These are phyloP conservation scores for Citrullus amarus DNA, from an alignment of 306 rosid genomes.

Conservation along the genomic window DNA sequence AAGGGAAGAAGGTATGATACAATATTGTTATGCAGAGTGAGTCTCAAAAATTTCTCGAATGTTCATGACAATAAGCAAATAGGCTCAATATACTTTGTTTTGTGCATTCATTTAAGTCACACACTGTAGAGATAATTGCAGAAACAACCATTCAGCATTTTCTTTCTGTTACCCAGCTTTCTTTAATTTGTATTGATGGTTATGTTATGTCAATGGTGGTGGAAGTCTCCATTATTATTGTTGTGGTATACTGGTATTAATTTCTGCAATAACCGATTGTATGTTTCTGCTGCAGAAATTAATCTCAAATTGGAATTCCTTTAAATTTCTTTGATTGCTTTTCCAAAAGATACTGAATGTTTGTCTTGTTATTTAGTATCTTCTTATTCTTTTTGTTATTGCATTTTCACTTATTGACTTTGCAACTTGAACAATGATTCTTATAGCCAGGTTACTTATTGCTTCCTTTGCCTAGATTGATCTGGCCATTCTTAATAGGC, in stretches of 20 bases:
- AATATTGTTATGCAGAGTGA: not conserved
- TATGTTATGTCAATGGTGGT: not conserved
- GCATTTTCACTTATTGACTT: not conserved
- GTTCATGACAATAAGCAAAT: not conserved
- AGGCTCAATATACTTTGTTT: conserved; percentile 2
- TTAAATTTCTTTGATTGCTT: not conserved
- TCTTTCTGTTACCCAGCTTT: not conserved
- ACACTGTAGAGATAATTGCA: not conserved
- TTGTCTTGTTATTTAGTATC: not conserved
- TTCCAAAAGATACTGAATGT: not conserved
- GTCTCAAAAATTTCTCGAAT: not conserved
- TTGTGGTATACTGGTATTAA: not conserved
- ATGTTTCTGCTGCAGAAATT: not conserved
- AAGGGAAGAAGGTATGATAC: conserved; percentile 56
- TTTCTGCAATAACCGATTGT: not conserved
- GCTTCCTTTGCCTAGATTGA: not conserved
- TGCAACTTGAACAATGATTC: not conserved
- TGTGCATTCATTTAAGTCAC: not conserved
- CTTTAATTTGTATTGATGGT: not conserved
- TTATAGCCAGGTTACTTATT: not conserved
- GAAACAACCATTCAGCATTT: not conserved
- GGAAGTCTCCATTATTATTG: not conserved
- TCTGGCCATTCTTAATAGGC: conserved; percentile 13
- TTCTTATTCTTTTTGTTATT: not conserved
- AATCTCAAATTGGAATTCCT: not conserved